These are phyloP conservation scores for Penicillium psychrosexuale DNA, from an alignment of 2,329 filamentous ascomycete genomes.

Conservation along the genomic window DNA sequence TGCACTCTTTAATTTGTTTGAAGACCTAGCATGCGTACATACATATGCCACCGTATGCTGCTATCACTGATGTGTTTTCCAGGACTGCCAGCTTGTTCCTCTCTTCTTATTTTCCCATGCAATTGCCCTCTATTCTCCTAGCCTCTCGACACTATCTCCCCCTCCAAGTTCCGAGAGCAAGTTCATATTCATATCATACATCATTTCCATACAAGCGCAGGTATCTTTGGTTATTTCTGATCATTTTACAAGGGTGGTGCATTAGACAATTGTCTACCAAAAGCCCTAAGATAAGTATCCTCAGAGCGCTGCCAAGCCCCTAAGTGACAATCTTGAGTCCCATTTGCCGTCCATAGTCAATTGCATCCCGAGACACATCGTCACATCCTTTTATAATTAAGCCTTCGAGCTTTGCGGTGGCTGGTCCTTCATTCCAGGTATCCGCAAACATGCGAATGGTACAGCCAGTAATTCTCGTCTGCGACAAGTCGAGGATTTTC, in stretches of 20 bases:
- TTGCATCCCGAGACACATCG: conserved; percentile 32
- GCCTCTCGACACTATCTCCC: no score
- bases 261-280: not conserved
- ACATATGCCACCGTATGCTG: no score
- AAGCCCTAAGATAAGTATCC: not conserved
- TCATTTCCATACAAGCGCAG: not conserved
- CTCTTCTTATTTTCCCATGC: no score
- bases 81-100: no score
- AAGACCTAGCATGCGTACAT: no score
- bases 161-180: not conserved
- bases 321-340: conserved; percentile 29
- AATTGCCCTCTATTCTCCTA: no score
- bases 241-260: not conserved
- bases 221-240: not conserved
- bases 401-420: conserved; percentile 21
- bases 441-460: conserved; percentile 35
- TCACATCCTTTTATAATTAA: conserved; percentile 30
- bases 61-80: no score
- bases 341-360: conserved; percentile 31
- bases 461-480: conserved; percentile 35
- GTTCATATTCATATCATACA: not conserved
- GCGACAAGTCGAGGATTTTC: conserved; percentile 34
- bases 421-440: conserved; percentile 9
- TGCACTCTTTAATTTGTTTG: no score
- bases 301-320: not conserved